phyloP scores from a whole-genome alignment of 805 yeast species.

The Yamadazyma takamatsuzukensis region DNA sequence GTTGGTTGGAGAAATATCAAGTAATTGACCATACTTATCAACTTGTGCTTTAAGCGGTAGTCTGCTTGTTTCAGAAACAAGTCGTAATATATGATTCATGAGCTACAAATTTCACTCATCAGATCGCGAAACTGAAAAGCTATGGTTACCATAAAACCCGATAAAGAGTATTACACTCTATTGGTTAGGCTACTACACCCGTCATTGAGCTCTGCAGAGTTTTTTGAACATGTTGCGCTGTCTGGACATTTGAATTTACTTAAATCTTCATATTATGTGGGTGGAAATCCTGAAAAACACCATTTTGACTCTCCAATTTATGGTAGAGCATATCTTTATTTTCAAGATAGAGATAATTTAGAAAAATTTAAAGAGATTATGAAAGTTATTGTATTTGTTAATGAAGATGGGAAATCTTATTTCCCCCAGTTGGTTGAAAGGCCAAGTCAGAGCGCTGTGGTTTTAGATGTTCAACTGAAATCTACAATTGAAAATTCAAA shows the following conservation, averaged over 20 bases:
- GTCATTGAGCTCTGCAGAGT: conserved; percentile 21
- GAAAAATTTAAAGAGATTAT: too few relatives aligned
- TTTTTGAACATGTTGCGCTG: conserved; percentile 17
- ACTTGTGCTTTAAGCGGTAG: conserved; percentile 8
- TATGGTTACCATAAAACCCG: too few relatives aligned
- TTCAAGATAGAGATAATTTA: conserved; percentile 24
- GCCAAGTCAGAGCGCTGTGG: too few relatives aligned
- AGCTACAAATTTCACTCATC: too few relatives aligned
- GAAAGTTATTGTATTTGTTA: too few relatives aligned
- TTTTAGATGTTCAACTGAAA: too few relatives aligned
- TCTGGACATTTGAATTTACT: conserved; percentile 9
- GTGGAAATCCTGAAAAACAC: conserved; percentile 37
- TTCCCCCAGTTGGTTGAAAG: too few relatives aligned
- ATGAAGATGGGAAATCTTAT: too few relatives aligned
- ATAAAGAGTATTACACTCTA: too few relatives aligned
- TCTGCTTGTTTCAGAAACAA: conserved; percentile 2
- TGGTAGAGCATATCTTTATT: conserved; percentile 40
- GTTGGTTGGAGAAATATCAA: conserved; percentile 5
- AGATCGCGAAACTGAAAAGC: too few relatives aligned
- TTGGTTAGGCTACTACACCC: conserved; percentile 51
- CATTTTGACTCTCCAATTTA: conserved; percentile 37
- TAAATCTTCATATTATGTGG: conserved; percentile 31
- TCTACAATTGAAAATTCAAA: too few relatives aligned
- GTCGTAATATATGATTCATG: too few relatives aligned
- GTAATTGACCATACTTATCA: conserved; percentile 9